These are phyloP conservation scores for Geotrichum macrosporum DNA, from an alignment of 1,139 yeast genomes.

Conservation along the genomic window DNA sequence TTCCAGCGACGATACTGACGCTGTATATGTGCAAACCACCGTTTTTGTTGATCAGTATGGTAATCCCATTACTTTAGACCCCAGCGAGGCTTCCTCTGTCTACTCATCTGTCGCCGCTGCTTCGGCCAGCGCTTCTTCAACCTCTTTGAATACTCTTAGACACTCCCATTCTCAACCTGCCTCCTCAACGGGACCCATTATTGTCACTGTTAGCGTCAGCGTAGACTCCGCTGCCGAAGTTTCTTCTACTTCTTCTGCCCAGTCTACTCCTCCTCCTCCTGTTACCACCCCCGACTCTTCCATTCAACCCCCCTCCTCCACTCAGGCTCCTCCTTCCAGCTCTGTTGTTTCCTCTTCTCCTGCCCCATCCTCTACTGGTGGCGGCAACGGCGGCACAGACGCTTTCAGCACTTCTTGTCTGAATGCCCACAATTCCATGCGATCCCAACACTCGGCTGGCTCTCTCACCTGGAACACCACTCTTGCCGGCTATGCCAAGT, in stretches of 20 bases:
- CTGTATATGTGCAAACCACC: conserved; percentile 15
- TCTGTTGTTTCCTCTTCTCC: conserved; percentile 23
- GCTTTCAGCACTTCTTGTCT: conserved; percentile 37
- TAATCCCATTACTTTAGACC: conserved; percentile 9
- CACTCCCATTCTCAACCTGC: conserved; percentile 11
- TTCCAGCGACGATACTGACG: conserved; percentile 2
- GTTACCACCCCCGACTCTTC: no score
- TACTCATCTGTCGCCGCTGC: conserved; percentile 9
- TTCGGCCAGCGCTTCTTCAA: no score
- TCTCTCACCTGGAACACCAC: conserved; percentile 60
- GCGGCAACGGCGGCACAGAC: conserved; percentile 14
- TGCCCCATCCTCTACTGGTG: conserved; percentile 14
- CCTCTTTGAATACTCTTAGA: no score
- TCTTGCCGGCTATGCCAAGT: conserved; percentile 63
- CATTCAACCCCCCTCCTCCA: no score
- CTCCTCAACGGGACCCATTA: conserved; percentile 7
- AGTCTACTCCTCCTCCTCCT: no score
- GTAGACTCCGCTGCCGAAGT: background rate
- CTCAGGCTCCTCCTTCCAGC: no score
- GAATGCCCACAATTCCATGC: conserved; percentile 60
- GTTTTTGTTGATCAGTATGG: conserved; percentile 22
- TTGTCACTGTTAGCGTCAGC: conserved; percentile 2
- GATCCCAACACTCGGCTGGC: conserved; percentile 62
- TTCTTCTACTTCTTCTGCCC: conserved; percentile 18
- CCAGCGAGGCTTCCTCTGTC: conserved; percentile 19